A percentile compares a stretch with the other conserved stretches of the same genome.
phyloP scores from a whole-genome alignment of 257 asterid genomes.

The Apocynum venetum region DNA sequence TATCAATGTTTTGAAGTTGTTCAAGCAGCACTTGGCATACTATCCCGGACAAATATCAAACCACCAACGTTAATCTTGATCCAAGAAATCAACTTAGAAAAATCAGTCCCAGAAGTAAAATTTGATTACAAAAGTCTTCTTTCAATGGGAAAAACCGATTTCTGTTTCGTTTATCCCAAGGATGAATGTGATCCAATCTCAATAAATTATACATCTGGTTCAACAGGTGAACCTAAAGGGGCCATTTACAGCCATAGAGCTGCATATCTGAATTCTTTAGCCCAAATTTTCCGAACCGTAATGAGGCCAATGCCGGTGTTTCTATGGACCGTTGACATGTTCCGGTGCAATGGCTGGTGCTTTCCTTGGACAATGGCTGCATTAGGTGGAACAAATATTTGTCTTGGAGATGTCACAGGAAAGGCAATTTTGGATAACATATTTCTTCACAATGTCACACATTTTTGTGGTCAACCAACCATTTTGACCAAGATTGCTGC shows the following conservation, averaged over 20 bases:
- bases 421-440: conserved; percentile 35
- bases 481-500: conserved; percentile 37
- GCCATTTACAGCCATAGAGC: conserved; percentile 76
- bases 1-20: conserved; percentile 31
- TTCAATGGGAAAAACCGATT: conserved; percentile 33
- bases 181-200: conserved; percentile 68
- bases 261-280: conserved; percentile 52
- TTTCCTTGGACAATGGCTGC: conserved; percentile 78
- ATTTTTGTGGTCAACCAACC: conserved; percentile 57
- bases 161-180: conserved; percentile 42
- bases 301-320: conserved; percentile 44
- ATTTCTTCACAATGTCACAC: conserved; percentile 45
- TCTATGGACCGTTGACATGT: conserved; percentile 73
- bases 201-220: conserved; percentile 70
- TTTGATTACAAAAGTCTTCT: conserved; percentile 42
- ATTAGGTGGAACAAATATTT: conserved; percentile 64
- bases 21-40: conserved; percentile 29
- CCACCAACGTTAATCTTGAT: conserved; percentile 39
- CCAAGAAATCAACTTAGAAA: conserved; percentile 16
- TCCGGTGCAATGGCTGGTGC: conserved; percentile 83
- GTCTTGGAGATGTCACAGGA: conserved; percentile 39
- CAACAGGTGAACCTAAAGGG: conserved; percentile 75
- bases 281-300: conserved; percentile 35
- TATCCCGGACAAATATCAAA: conserved; percentile 24
- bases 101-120: neutral